Percentiles rank a stretch among this genome's conserved stretches.
Conservation (phyloP, 805 yeast species). For the Tetrapisispora phaffii region DNA sequence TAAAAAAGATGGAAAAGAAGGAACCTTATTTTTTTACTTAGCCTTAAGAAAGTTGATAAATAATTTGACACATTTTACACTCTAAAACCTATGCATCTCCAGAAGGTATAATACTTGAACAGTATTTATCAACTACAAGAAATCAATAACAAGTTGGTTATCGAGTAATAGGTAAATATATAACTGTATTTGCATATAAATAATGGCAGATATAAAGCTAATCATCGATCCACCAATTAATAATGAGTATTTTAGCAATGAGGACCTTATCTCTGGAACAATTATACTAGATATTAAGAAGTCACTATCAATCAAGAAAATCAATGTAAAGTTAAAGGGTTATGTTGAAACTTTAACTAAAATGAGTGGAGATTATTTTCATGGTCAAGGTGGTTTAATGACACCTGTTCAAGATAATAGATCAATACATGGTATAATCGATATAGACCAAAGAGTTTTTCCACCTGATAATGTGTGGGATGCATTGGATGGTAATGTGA, state of each 20-base stretch:
- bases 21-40: not conserved
- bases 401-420: slow-evolving; percentile 22
- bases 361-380: slow-evolving; percentile 13
- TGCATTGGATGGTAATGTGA: slow-evolving; percentile 21
- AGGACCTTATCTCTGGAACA: slow-evolving; percentile 23
- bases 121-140: too few species aligned
- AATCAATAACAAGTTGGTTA: too few species aligned
- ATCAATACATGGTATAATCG: slow-evolving; percentile 20
- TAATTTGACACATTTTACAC: not conserved
- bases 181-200: not conserved
- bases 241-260: slow-evolving; percentile 23
- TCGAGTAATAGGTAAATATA: too few species aligned
- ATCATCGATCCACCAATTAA: slow-evolving; percentile 20
- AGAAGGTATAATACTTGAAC: too few species aligned
- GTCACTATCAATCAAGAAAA: slow-evolving; percentile 21
- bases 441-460: slow-evolving; percentile 17
- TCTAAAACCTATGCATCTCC: too few species aligned
- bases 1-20: too few species aligned
- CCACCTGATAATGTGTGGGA: slow-evolving; percentile 29
- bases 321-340: slow-evolving; percentile 46
- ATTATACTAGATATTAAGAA: slow-evolving; percentile 18
- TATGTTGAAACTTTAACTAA: slow-evolving; percentile 22
- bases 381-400: slow-evolving; percentile 18
- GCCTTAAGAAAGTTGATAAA: not conserved
- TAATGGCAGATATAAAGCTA: slow-evolving; percentile 18